Base-by-base conservation (phyloP, 2,329 filamentous ascomycete genomes). In the Xylariaceae sp. region DNA sequence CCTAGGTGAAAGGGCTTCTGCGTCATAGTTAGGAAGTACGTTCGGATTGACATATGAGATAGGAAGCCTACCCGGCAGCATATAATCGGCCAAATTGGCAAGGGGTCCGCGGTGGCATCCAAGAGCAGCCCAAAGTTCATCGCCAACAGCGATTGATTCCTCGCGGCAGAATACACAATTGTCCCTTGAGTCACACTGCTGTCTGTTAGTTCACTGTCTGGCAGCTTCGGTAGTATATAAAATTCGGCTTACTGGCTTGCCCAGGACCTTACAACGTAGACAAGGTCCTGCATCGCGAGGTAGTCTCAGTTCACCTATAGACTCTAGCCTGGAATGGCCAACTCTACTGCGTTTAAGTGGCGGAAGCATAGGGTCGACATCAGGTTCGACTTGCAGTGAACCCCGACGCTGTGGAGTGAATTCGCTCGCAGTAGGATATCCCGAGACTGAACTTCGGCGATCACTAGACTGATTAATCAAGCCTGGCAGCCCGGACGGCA, bases 261-360 rank as follows among this genome's bases (percentile, higher is more conserved):
- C 74, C 34, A 72, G 64, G 6, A 75, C 68, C 63, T 72, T 76
- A 63, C 80, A 83, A 42, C 77, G 76, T 41, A 83, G 70, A 62
- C 80, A 83, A 11, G 75, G 72, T 12, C 74, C 73, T 12, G 71
- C 66, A 37, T 78, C 74, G 40, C 72, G 74, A 19, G 78, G 70
- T 6, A 83, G 71, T 41, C 73, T 73, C 3, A 83, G 72, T 65
- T 83, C 80, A 42, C 76, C 79, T 45, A 83, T 83, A 19, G 80
- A 83, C 62, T 82, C 74, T 1, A 83, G 69, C 29, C 78, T 75
- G 39, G 77, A 74, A 58, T 79, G 78, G 3, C 76, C 78, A 32
- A 77, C 73, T 43, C 78, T 73, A 51, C 75, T 79, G 58, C 75
- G 72, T 65, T 81, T 81, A 53, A 83, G 62, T 3, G 80, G 80